Conservation (phyloP, 2,329 filamentous ascomycete species). For the Zasmidium cellare region DNA sequence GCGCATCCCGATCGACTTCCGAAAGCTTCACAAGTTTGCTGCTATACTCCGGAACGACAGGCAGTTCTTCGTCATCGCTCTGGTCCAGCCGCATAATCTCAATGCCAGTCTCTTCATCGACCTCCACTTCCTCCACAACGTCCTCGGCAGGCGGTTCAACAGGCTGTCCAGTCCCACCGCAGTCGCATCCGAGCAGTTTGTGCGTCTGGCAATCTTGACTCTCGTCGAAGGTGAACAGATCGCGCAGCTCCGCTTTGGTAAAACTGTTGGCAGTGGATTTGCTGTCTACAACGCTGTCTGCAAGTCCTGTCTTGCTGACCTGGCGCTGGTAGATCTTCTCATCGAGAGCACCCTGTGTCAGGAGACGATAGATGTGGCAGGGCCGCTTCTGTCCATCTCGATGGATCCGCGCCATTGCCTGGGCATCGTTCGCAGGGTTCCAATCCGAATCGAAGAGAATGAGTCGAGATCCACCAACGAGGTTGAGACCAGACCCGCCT, state of each 20-base stretch:
- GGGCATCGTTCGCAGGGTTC: conserved; percentile 72
- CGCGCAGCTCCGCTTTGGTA: conserved; percentile 64
- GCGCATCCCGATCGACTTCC: conserved; percentile 35
- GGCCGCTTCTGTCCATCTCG: conserved; percentile 68
- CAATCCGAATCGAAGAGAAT: conserved; percentile 74
- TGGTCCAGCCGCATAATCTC: conserved; percentile 26
- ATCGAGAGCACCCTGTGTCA: conserved; percentile 68
- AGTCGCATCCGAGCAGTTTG: conserved; percentile 64
- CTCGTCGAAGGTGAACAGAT: conserved; percentile 67
- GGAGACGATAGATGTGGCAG: conserved; percentile 68
- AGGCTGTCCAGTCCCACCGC: conserved; percentile 54
- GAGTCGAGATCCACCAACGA: conserved; percentile 69
- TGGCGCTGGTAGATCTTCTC: conserved; percentile 76
- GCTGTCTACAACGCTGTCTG: conserved; percentile 70
- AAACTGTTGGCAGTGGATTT: conserved; percentile 63
- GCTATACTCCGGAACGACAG: conserved; percentile 28
- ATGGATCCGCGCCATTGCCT: conserved; percentile 74
- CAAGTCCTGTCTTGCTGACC: conserved; percentile 68
- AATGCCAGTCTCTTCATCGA: conserved; percentile 14
- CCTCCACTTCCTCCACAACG: conserved; percentile 26
- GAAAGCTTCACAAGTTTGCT: conserved; percentile 27
- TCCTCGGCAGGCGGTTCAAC: conserved; percentile 21
- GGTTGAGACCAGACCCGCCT: conserved; percentile 68
- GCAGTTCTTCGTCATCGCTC: conserved; percentile 27
- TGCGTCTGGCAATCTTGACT: conserved; percentile 65